A percentile compares a stretch with the other conserved stretches of the same genome.
These are phyloP conservation scores for Gonium pectorale DNA, from an alignment of 139 green algal genomes.

Conservation along the genomic window DNA sequence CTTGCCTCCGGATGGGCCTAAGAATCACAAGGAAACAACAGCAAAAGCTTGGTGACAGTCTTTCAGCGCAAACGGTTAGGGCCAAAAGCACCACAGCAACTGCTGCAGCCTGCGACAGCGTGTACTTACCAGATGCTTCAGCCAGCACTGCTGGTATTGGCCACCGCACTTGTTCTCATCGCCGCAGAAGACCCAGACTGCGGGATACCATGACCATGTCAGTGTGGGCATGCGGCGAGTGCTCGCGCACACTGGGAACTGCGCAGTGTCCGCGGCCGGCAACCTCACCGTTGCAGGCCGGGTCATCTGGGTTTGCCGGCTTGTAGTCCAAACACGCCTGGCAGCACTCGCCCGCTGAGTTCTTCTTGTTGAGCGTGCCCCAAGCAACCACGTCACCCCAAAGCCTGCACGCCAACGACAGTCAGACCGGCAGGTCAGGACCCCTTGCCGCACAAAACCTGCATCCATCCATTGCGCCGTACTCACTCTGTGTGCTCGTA, in stretches of 20 bases:
- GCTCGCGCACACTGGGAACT: too few species aligned
- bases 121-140: conserved; percentile 86
- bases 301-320: conserved; percentile 56
- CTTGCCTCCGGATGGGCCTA: conserved; percentile 76
- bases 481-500: conserved; percentile 62
- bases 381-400: conserved; percentile 85
- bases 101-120: too few species aligned
- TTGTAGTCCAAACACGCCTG: conserved; percentile 61
- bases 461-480: too few species aligned
- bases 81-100: too few species aligned
- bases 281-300: conserved; percentile 80
- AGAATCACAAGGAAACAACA: background rate
- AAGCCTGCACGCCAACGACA: conserved; percentile 59
- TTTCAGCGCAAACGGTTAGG: too few species aligned
- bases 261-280: too few species aligned
- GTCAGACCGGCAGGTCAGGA: too few species aligned
- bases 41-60: background rate
- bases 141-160: conserved; percentile 84
- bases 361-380: conserved; percentile 65
- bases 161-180: conserved; percentile 66
- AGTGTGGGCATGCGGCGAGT: too few species aligned
- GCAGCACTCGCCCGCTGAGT: conserved; percentile 74
- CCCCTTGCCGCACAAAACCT: too few species aligned
- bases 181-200: conserved; percentile 92
- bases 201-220: too few species aligned